Evolutionary conservation across 768 basidiomycete species (phyloP), one percentile per base, ranked within the genome.

Genomic region (Porpolomopsis calyptriformis): DNA sequence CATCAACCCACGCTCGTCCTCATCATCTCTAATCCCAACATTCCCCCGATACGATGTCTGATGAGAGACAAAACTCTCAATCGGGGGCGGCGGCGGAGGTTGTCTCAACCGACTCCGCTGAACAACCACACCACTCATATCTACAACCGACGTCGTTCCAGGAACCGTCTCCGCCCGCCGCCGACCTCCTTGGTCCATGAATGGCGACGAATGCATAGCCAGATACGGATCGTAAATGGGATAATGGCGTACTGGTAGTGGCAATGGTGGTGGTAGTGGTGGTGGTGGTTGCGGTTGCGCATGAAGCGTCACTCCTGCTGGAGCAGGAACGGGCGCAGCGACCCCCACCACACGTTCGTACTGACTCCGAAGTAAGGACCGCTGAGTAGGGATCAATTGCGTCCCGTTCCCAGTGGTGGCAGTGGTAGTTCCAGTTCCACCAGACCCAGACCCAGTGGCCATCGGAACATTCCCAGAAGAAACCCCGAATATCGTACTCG

Each of bases 31-130:
- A 39, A n/a, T n/a, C n/a, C n/a, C n/a, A n/a, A n/a, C n/a, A n/a
- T n/a, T n/a, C n/a, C n/a, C n/a, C n/a, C n/a, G n/a, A n/a, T n/a
- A n/a, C 23, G 14, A 4, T 35, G 36, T 22, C 29, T 31, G 24
- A 40, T 20, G 22, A 49, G 44, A 29, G 18, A 27, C 25, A n/a
- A n/a, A n/a, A n/a, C n/a, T n/a, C n/a, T n/a, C n/a, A n/a, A 48
- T 43, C 18, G 34, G 40, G 35, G 48, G 7, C 4, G 40, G 26
- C 9, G 40, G n/a, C n/a, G n/a, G n/a, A n/a, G n/a, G n/a, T n/a
- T n/a, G 48, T 19, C 41, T 48, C 33, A 39, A 18, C 26, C 40
- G 43, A 19, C 44, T 34, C n/a, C 45, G 51, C 29, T 26, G 40
- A 36, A 34, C 43, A 10, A 24, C 25, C 10, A 38, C 47, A 4